Percentiles rank a stretch among this genome's conserved stretches.
Evolutionary conservation across 2,329 filamentous ascomycete genomes (phyloP).

Genomic region (Didymella pomorum): DNA sequence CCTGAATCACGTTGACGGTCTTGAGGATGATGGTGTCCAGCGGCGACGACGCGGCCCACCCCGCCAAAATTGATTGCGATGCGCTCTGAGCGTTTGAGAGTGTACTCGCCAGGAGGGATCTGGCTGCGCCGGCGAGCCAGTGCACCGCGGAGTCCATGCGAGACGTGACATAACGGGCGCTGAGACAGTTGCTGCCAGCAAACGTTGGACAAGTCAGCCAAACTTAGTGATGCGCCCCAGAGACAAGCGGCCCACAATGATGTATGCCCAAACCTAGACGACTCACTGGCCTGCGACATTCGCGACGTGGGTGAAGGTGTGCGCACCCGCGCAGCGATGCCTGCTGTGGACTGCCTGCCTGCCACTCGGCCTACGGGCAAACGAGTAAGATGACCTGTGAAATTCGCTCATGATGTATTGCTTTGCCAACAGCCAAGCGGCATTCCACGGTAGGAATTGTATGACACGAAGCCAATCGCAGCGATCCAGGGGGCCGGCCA

Average conservation of each 20-base stretch:
- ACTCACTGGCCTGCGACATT: constrained; percentile 11
- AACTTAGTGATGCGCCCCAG: constrained; percentile 29
- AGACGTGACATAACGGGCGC: constrained; percentile 26
- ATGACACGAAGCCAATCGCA: constrained; percentile 26
- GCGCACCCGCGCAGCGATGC: constrained; percentile 4
- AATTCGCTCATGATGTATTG: constrained; percentile 22
- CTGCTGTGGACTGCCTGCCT: background rate
- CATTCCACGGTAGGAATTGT: constrained; percentile 24
- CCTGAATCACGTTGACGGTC: constrained; percentile 5
- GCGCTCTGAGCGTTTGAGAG: constrained; percentile 18
- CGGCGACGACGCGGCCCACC: constrained; percentile 20
- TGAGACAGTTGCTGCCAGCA: constrained; percentile 33
- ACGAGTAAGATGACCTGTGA: constrained; percentile 13
- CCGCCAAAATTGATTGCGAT: constrained; percentile 19
- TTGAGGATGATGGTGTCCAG: constrained; percentile 7
- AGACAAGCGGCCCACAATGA: constrained; percentile 31
- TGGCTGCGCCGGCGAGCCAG: constrained; percentile 15
- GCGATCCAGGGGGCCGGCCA: constrained; percentile 14
- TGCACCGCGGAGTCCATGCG: constrained; percentile 17
- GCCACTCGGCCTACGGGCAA: constrained; percentile 17
- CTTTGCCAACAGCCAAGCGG: constrained; percentile 24
- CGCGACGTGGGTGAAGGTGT: background rate
- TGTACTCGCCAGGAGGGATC: constrained; percentile 20
- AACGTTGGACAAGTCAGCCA: constrained; percentile 31
- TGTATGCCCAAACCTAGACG: constrained; percentile 26